Conservation (phyloP, 176 grass and related monocot genomes). For the Bolboschoenus planiculmis region DNA sequence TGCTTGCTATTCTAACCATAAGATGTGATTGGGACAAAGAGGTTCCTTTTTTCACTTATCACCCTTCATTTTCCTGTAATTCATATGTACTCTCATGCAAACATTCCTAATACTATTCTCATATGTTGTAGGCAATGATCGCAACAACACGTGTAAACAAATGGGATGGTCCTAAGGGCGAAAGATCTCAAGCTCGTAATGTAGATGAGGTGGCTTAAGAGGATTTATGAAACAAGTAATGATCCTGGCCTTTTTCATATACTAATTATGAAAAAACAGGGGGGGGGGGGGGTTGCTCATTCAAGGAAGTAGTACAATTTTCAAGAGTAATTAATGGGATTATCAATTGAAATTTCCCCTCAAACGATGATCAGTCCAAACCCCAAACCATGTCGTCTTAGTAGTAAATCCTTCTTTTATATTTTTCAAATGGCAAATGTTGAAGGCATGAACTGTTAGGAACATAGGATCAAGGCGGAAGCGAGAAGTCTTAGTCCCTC, state of each 20-base stretch:
- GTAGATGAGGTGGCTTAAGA: not conserved
- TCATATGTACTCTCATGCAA: not conserved
- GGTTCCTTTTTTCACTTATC: constrained; percentile 21
- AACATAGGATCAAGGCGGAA: not conserved
- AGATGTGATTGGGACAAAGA: constrained; percentile 85
- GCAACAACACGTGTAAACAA: constrained; percentile 59
- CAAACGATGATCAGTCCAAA: not conserved
- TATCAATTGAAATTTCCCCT: not conserved
- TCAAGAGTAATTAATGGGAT: not conserved
- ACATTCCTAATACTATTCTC: not conserved
- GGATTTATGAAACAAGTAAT: not conserved
- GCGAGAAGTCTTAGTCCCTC: not conserved
- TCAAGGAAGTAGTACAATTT: not conserved
- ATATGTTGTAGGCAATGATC: constrained; percentile 47
- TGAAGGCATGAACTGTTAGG: not conserved
- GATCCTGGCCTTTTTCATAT: not conserved
- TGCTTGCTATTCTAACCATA: constrained; percentile 57
- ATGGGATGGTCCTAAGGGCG: constrained; percentile 26
- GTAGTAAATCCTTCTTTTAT: not conserved
- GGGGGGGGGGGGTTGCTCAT: not conserved
- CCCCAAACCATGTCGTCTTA: not conserved
- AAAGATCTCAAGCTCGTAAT: not conserved
- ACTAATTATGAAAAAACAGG: not conserved
- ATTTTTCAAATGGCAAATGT: not conserved
- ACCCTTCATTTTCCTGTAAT: not conserved